Base-by-base conservation (phyloP, 768 basidiomycete species). In the Podaxis carcinomalis region DNA sequence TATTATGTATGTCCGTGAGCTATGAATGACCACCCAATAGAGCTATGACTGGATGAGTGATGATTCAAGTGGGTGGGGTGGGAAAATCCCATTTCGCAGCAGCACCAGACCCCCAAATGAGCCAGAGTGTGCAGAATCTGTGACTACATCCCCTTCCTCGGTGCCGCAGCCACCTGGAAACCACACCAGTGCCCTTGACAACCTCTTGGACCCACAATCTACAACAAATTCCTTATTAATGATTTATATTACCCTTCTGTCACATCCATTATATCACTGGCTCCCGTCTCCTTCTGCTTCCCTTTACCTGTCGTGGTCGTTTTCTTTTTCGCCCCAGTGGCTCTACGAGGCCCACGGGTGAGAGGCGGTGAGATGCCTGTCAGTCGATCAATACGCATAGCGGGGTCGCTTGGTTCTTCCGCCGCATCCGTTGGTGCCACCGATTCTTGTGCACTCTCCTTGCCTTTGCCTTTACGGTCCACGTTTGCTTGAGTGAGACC, bases 311-410 rank as follows among this genome's bases (percentile, higher is more conserved):
- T 53, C 28, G 54, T 28, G 50, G 39, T 40, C 11, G 61, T 46
- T 23, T 55, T 51, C 42, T 56, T 60, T 46, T 65, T 68, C 25
- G 16, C 5, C 42, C 42, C 42, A n/a, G 19, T 19, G 42, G 62
- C 47, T 37, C 57, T 44, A 42, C 65, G 56, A 5, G 65, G 39
- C 4, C 65, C 65, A 28, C 70, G 67, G 5, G 67, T 64, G 1
- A 56, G 46, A 4, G 67, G 67, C 1, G 59, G 68, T 36, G 67
- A 62, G 9, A 69, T 52, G 13, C 72, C 70, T 3, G 72, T 70
- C 14, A 73, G 51, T 11, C 67, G 66, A 51, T 73, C 72, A 50
- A 73, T 65, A 51, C 25, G 55, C 53, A 32, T 16, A n/a, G 9
- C 56, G 28, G 32, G 62, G 56, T 32, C 55, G 44, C 11, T 47